Base-by-base conservation (phyloP, 1,284 basidiomycete species). In the Microbotryum violaceum region DNA sequence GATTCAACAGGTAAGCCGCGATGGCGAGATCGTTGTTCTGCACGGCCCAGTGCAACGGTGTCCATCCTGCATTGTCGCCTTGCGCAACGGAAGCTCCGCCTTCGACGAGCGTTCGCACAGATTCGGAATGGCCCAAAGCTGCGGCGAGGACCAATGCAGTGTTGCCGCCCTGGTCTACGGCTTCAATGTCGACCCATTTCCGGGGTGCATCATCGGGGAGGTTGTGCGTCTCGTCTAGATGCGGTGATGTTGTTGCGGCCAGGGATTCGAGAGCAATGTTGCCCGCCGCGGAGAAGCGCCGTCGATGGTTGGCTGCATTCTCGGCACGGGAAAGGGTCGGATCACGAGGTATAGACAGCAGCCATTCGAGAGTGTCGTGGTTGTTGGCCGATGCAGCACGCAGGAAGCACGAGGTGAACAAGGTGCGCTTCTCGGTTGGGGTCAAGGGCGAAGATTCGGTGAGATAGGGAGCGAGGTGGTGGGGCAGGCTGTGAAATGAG, bases 41-140 rank as follows among this genome's bases (percentile, higher is more conserved):
- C 18, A 87, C 88, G 12, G 93, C 91, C 78, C 94, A 88, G 74
- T 97, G 94, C n/a, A 98, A 79, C 1, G 93, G 85, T 4, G 90
- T 92, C 93, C 93, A 97, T 48, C 93, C 92, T 62, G 83, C 89
- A 91, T 71, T 12, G 20, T 57, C 90, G 31, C 80, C 77, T 52
- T 76, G 72, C 37, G 77, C 78, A 54, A 88, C 76, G 70, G 89
- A 85, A 52, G 85, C 87, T 10, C 55, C 90, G 88, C 90, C 85
- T 51, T 83, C 81, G 20, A 91, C 83, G 44, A 96, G 78, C 49
- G 90, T 75, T 56, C 91, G 79, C 2, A 93, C 87, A 62, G 85
- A 88, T 75, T 96, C 91, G 74, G 94, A 90, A 27, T 71, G 71
- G 6, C 67, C 66, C 23, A 71, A 56, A 4, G 68, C 65, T 37